These are phyloP conservation scores for Harringtonia lauricola DNA, from an alignment of 2,329 filamentous ascomycete species.

Conservation along the genomic window DNA sequence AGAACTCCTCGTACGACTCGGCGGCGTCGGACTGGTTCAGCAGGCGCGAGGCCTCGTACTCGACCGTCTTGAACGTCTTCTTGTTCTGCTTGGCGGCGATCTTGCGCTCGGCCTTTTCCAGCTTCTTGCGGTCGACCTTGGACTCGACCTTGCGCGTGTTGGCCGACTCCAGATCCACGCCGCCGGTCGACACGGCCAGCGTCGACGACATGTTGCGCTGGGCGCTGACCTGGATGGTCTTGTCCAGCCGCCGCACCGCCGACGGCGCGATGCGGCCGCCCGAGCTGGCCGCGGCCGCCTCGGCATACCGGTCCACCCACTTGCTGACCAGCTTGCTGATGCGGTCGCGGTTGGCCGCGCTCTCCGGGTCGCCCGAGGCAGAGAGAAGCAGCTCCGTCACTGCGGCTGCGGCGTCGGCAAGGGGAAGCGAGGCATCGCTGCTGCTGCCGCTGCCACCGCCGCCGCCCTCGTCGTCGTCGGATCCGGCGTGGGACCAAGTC, in stretches of 20 bases:
- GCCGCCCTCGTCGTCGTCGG: constrained; percentile 50
- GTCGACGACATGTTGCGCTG: constrained; percentile 96
- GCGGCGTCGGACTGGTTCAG: constrained; percentile 72
- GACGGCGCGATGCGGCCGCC: constrained; percentile 59
- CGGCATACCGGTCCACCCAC: constrained; percentile 75
- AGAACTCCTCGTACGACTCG: constrained; percentile 97
- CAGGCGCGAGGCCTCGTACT: constrained; percentile 89
- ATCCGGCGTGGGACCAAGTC: constrained; percentile 56
- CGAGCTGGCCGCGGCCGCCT: constrained; percentile 36
- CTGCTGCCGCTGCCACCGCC: constrained; percentile 26
- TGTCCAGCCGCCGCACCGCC: constrained; percentile 74
- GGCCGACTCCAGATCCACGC: constrained; percentile 87
- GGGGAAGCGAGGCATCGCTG: constrained; percentile 44
- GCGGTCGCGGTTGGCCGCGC: constrained; percentile 58
- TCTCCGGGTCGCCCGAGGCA: constrained; percentile 69
- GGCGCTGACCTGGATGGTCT: constrained; percentile 87
- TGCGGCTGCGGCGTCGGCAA: constrained; percentile 72
- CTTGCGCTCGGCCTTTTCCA: constrained; percentile 96
- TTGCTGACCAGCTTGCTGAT: constrained; percentile 79
- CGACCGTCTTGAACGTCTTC: constrained; percentile 95
- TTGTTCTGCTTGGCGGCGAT: constrained; percentile 97
- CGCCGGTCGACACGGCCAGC: constrained; percentile 70
- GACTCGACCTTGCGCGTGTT: constrained; percentile 92
- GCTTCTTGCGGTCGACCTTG: constrained; percentile 95
- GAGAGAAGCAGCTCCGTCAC: constrained; percentile 87